phyloP scores from a whole-genome alignment of 2,329 filamentous ascomycete species.

The Aspergillus puulaauensis region DNA sequence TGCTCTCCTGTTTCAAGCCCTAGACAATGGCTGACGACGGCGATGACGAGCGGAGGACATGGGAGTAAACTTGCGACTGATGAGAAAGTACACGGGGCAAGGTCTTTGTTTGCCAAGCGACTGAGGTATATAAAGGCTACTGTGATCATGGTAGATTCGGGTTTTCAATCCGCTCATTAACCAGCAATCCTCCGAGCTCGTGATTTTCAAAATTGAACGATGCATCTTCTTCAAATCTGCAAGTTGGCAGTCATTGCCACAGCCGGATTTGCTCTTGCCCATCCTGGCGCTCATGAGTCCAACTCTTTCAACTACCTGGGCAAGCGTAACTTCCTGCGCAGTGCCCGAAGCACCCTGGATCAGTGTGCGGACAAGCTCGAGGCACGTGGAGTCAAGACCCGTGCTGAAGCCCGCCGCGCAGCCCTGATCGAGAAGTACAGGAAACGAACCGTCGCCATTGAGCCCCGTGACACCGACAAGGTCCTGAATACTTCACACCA shows the following conservation, averaged over 20 bases:
- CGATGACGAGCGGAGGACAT: not conserved
- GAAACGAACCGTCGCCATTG: constrained; percentile 14
- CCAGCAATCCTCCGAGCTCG: not conserved
- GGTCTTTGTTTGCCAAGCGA: not conserved
- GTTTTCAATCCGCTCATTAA: not conserved
- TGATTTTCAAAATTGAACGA: not conserved
- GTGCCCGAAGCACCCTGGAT: constrained; percentile 13
- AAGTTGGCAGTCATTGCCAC: not conserved
- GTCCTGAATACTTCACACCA: constrained; percentile 40
- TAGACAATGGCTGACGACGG: not conserved
- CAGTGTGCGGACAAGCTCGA: constrained; percentile 23
- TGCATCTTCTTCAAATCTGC: not conserved
- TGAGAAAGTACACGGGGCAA: not conserved
- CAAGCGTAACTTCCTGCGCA: constrained; percentile 12
- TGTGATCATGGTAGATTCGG: not conserved
- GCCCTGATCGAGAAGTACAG: constrained; percentile 17
- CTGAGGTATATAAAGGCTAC: not conserved
- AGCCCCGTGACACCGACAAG: constrained; percentile 33
- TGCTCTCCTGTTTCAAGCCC: not conserved
- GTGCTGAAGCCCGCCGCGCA: constrained; percentile 25
- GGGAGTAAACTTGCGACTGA: not conserved
- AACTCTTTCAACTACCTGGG: constrained; percentile 10
- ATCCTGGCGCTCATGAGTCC: constrained; percentile 21
- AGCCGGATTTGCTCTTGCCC: constrained; percentile 9
- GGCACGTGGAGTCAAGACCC: constrained; percentile 23